Evolutionary conservation across 2,329 filamentous ascomycete genomes (phyloP).

Genomic region (Penicillium sp.): DNA sequence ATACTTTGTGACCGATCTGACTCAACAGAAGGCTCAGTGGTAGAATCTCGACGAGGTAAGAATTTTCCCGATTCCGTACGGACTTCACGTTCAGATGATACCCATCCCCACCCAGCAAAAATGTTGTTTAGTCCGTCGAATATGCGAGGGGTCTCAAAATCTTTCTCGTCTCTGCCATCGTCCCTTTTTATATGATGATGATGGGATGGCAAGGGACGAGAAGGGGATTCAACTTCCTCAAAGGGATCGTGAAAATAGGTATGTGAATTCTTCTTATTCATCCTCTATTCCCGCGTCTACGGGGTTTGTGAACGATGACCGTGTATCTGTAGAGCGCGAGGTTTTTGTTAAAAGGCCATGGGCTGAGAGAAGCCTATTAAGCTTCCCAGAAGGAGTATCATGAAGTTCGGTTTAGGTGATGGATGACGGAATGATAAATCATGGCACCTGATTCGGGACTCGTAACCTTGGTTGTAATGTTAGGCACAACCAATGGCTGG

Average conservation of each 20-base stretch:
- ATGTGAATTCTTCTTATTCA: neutral
- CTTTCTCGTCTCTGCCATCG: neutral
- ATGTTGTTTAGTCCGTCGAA: neutral
- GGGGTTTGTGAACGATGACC: neutral
- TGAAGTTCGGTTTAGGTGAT: neutral
- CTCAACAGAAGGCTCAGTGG: neutral
- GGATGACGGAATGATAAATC: neutral
- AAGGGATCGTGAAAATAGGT: conserved; percentile 2
- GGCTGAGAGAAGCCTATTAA: no score
- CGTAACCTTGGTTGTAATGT: neutral
- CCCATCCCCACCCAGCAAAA: neutral
- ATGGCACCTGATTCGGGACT: neutral
- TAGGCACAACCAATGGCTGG: neutral
- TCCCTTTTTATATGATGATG: conserved; percentile 1
- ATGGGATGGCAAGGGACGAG: neutral
- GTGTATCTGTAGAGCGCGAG: neutral
- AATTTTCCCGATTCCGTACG: neutral
- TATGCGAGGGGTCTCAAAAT: neutral
- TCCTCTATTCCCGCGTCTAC: neutral
- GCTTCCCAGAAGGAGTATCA: no score
- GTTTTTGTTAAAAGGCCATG: neutral
- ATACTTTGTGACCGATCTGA: neutral
- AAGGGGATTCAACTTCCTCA: conserved; percentile 2
- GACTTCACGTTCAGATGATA: neutral
- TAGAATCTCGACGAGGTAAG: neutral